Evolutionary conservation across 2,329 filamentous ascomycete species (phyloP).

Genomic region (Teratosphaeriaceae sp.): DNA sequence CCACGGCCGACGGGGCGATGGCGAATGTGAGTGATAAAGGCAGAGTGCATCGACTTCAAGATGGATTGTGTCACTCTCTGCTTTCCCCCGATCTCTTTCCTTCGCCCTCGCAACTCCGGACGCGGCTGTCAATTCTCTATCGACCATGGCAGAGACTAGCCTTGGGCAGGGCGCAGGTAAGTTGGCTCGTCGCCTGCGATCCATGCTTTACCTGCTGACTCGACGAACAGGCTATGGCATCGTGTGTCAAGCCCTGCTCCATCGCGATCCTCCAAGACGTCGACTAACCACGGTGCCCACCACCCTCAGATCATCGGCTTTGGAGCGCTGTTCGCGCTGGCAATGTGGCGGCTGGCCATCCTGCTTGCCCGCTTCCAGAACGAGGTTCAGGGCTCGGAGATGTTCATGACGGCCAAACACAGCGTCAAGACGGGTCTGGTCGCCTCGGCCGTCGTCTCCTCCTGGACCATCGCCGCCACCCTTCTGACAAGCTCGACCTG

Average conservation of each 20-base stretch:
- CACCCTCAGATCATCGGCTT: slow-evolving; percentile 67
- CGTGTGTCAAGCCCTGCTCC: too few species aligned
- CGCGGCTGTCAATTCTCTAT: not conserved
- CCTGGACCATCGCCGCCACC: slow-evolving; percentile 74
- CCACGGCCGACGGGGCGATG: too few species aligned
- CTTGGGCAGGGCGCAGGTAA: slow-evolving; percentile 51
- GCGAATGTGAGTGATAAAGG: not conserved
- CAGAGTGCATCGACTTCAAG: too few species aligned
- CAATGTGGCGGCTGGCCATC: slow-evolving; percentile 18
- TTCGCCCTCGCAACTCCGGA: too few species aligned
- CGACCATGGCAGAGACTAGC: slow-evolving; percentile 9
- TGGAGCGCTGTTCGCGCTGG: slow-evolving; percentile 59
- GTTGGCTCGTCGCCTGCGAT: too few species aligned
- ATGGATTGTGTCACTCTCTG: too few species aligned
- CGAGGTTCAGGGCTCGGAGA: slow-evolving; percentile 73
- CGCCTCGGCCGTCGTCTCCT: slow-evolving; percentile 75
- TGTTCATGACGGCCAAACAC: slow-evolving; percentile 79
- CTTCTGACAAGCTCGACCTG: slow-evolving; percentile 19
- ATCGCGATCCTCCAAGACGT: too few species aligned
- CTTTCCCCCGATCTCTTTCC: too few species aligned
- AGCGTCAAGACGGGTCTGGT: slow-evolving; percentile 75
- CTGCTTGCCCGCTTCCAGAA: slow-evolving; percentile 40
- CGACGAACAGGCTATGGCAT: slow-evolving; percentile 59
- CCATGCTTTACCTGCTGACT: too few species aligned
- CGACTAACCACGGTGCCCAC: too few species aligned